phyloP scores from a whole-genome alignment of 73 alveolate species.

The Paramecium tetraurelia region DNA sequence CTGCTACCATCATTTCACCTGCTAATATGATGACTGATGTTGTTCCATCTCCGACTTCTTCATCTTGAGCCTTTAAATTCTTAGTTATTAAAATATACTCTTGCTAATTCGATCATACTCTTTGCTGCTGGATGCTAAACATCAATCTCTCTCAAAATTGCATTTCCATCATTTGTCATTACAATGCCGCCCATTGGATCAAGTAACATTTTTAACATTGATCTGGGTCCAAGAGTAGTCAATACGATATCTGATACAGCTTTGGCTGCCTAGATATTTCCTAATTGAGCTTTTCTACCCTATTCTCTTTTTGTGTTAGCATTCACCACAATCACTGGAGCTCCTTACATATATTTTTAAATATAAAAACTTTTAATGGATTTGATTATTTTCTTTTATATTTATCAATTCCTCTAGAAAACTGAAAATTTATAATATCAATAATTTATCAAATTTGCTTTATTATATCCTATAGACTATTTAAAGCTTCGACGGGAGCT shows the following conservation, averaged over 20 bases:
- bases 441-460: neutral
- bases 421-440: neutral
- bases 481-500: neutral
- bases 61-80: conserved; percentile 82
- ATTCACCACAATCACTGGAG: conserved; percentile 90
- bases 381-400: conserved; percentile 18
- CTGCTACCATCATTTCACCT: conserved; percentile 95
- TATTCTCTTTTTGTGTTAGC: conserved; percentile 89
- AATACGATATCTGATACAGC: conserved; percentile 96
- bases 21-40: conserved; percentile 99
- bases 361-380: conserved; percentile 30
- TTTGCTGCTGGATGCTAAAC: conserved; percentile 99
- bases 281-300: conserved; percentile 93
- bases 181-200: conserved; percentile 98
- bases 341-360: conserved; percentile 50
- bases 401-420: neutral
- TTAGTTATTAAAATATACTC: conserved; percentile 40
- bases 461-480: neutral
- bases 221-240: conserved; percentile 98
- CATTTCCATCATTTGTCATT: conserved; percentile 99
- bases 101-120: conserved; percentile 96
- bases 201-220: conserved; percentile 98
- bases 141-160: conserved; percentile 98
- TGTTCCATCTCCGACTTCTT: conserved; percentile 99
- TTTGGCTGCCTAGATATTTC: conserved; percentile 95